Base-by-base conservation (phyloP, 1,139 yeast genomes). In the Lodderomyces metapsilosis region DNA sequence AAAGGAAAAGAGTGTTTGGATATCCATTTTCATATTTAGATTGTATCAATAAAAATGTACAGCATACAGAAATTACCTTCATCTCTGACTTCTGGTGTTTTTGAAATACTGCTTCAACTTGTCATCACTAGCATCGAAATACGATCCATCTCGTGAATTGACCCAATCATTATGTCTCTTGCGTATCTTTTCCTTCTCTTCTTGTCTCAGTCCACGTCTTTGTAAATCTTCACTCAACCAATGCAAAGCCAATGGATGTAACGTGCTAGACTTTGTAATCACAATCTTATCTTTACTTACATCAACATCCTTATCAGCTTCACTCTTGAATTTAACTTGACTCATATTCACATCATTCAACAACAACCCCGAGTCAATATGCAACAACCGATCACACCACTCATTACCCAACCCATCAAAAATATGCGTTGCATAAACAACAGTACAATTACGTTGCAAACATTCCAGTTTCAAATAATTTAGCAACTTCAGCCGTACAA, bases 401-500 rank as follows among this genome's bases (percentile, higher is more conserved):
- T 69, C 66, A 33, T 61, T 62, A 13, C 88, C 88, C 46, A 92
- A 74, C 0, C 98, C 98, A 57, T 92, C 98, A 60, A 92, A 92
- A 40, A 92, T 92, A 58, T 92, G 98, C 0, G 98, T 92, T 1
- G 98, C 98, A 59, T 92, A 92, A 5, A 92, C 76, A 48, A 84
- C 84, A 39, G 88, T 76, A 47, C 95, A 84, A 17, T 74, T 64
- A 44, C 98, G 71, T 0, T 65, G 54, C 36, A 65, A 67, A 8
- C 96, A 88, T 59, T 92, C 98, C 13, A 62, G 58, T 50, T 75
- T 76, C 53, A 92, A 70, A 57, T 87, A 92, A 2, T 73, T 68
- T 46, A 92, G 68, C 42, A 92, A 68, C 43, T 88, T 74, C 34
- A 82, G 80, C 53, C 98, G 75, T 1, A 92, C 98, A 36, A 92